Evolutionary conservation across 2,329 filamentous ascomycete genomes (phyloP), one percentile per base, ranked within the genome.

Genomic region (Metarhizium rileyi): DNA sequence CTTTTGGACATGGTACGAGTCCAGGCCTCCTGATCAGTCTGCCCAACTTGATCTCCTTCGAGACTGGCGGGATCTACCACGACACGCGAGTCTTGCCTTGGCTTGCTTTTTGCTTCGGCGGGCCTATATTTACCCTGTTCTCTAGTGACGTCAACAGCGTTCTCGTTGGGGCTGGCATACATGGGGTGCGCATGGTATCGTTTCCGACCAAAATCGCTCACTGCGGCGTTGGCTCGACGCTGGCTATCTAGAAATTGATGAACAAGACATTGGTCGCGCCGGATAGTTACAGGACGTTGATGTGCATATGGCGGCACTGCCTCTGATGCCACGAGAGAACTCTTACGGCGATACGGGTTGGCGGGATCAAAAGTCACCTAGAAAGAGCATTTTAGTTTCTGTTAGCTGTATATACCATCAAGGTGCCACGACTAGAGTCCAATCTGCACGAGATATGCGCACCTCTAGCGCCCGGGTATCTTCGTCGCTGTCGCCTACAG

Each of bases 171-270:
- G 30, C 55, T 58, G 18, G 59, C 56, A 18, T 63, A 59, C 5
- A 53, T 53, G 6, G 59, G 59, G 44, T 68, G 63, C 16, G 61
- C 62, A 22, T 55, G 56, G 40, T 60, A 66, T 44, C 56, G 52
- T 48, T 58, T 57, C 8, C 58, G 58, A 42, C 59, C 59, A 30
- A 56, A 56, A 44, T 59, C 60, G 52, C 55, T 63, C 40, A 56
- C 51, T 27, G 53, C 56, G 50, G 61, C 53, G 40, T 61, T 61
- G 47, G 55, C 63, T 18, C 61, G 65, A 49, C 71, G 70, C 59
- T 84, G 79, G 44, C 66, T 73, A 48, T 84, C 80, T 53, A 85
- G 71, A 46, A 84, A 73, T 50, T 83, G 77, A 60, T 86, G 82
- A 28, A 85, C 81, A 35, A 84, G 72, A 56, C 81, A 85, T 59